Percentiles rank a stretch among this genome's conserved stretches.
Conservation (phyloP, 2,329 filamentous ascomycete species). For the Pseudogymnoascus sp. region DNA sequence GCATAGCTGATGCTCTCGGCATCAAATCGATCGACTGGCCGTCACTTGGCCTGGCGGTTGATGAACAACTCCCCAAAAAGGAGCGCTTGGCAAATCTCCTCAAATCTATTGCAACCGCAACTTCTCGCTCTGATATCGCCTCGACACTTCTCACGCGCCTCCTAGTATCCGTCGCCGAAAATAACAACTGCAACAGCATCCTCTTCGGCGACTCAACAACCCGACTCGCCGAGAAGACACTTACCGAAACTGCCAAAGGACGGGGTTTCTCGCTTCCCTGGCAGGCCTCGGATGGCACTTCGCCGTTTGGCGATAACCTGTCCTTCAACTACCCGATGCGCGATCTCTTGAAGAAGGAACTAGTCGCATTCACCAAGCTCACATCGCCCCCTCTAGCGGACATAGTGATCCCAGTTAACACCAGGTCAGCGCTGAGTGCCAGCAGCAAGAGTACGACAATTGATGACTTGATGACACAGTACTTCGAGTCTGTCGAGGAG, state of each 20-base stretch:
- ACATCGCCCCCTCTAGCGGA: slow-evolving; percentile 42
- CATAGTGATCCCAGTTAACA: slow-evolving; percentile 36
- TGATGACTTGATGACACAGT: slow-evolving; percentile 80
- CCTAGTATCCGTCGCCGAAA: slow-evolving; percentile 55
- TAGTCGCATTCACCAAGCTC: slow-evolving; percentile 56
- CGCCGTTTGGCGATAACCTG: slow-evolving; percentile 23
- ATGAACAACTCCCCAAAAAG: slow-evolving; percentile 18
- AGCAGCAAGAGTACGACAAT: slow-evolving; percentile 66
- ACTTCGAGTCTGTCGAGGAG: slow-evolving; percentile 77
- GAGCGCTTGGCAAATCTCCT: slow-evolving; percentile 41
- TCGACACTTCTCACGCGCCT: slow-evolving; percentile 63
- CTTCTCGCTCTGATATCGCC: slow-evolving; percentile 65
- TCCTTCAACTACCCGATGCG: slow-evolving; percentile 69
- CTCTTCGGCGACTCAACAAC: slow-evolving; percentile 84
- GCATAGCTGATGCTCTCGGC: slow-evolving; percentile 54
- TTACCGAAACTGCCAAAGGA: slow-evolving; percentile 85
- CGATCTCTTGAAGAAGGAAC: slow-evolving; percentile 76
- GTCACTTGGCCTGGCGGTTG: slow-evolving; percentile 27
- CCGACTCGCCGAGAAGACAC: slow-evolving; percentile 72
- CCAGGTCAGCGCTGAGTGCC: slow-evolving; percentile 25
- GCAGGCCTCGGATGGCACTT: slow-evolving; percentile 65
- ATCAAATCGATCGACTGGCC: slow-evolving; percentile 46
- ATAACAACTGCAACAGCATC: slow-evolving; percentile 56
- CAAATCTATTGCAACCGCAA: slow-evolving; percentile 56
- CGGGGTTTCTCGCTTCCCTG: slow-evolving; percentile 76